Evolutionary conservation across 1,139 yeast species (phyloP).

Genomic region (Candida buenavistaensis): DNA sequence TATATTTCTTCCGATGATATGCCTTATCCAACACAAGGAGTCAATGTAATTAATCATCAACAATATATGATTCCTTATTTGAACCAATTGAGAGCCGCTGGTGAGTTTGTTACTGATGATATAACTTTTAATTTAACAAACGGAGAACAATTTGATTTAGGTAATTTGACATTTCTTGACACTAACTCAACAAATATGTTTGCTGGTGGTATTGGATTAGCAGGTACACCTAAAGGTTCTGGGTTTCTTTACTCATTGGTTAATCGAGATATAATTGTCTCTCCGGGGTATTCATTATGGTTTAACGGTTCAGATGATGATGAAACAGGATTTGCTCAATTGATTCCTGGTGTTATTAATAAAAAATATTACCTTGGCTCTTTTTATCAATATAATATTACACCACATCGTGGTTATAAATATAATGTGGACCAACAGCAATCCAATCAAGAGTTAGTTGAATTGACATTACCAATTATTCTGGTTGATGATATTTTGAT

Average conservation of each 20-base stretch:
- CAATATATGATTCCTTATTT: conserved; percentile 27
- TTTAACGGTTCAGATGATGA: conserved; percentile 24
- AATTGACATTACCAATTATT: conserved; percentile 50
- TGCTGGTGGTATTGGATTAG: conserved; percentile 51
- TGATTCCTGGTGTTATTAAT: conserved; percentile 64
- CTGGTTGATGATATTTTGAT: conserved; percentile 56
- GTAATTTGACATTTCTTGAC: conserved; percentile 30
- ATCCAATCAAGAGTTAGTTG: conserved; percentile 21
- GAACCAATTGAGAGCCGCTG: conserved; percentile 27
- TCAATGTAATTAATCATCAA: conserved; percentile 18
- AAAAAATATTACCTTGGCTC: conserved; percentile 44
- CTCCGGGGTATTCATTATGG: conserved; percentile 59
- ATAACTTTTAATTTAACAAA: conserved; percentile 19
- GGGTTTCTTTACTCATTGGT: conserved; percentile 44
- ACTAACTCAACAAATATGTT: conserved; percentile 23
- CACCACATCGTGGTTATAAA: conserved; percentile 40
- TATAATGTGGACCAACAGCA: conserved; percentile 20
- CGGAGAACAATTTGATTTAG: conserved; percentile 16
- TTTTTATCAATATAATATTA: conserved; percentile 46
- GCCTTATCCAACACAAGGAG: conserved; percentile 14
- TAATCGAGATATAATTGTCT: conserved; percentile 32
- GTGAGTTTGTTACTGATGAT: conserved; percentile 26
- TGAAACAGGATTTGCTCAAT: conserved; percentile 29
- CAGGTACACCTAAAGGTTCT: conserved; percentile 38
- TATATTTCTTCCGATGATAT: conserved; percentile 16